These are phyloP conservation scores for Davidsoniella eucalypti DNA, from an alignment of 2,329 filamentous ascomycete species.

Conservation along the genomic window DNA sequence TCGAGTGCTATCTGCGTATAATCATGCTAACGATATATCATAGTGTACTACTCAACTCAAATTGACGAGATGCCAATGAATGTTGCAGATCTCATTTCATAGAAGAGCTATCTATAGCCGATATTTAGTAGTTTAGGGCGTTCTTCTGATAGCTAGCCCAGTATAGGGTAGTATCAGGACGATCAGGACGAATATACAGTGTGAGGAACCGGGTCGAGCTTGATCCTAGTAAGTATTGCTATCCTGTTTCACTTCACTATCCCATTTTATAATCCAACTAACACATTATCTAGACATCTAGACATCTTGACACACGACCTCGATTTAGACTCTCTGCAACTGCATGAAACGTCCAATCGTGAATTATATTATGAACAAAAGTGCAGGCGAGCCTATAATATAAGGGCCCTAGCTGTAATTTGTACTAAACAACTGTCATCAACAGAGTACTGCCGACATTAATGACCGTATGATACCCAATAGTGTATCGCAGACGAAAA, in stretches of 20 bases:
- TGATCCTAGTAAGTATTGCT: slow-evolving; percentile 2
- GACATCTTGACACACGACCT: neutral
- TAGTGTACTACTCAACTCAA: slow-evolving; percentile 88
- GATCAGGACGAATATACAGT: slow-evolving; percentile 10
- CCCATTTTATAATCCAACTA: neutral
- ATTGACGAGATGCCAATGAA: slow-evolving; percentile 99
- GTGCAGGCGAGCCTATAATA: no score
- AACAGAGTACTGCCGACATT: neutral
- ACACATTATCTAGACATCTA: neutral
- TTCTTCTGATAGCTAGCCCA: slow-evolving; percentile 4
- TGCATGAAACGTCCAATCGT: slow-evolving; percentile 1
- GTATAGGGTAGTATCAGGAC: slow-evolving; percentile 1
- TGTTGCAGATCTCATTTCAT: slow-evolving; percentile 46
- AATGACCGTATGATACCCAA: neutral
- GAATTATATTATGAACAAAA: neutral
- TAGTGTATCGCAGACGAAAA: no score
- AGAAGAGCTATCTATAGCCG: slow-evolving; percentile 14
- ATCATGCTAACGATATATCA: slow-evolving; percentile 19
- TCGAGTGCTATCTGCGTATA: neutral
- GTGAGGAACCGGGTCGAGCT: slow-evolving; percentile 13
- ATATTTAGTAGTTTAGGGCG: neutral
- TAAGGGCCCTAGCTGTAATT: neutral
- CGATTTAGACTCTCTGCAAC: neutral
- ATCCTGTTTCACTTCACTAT: neutral
- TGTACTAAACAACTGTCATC: neutral